Conservation (phyloP, 148 eudicot genomes). For the Arbutus unedo region DNA sequence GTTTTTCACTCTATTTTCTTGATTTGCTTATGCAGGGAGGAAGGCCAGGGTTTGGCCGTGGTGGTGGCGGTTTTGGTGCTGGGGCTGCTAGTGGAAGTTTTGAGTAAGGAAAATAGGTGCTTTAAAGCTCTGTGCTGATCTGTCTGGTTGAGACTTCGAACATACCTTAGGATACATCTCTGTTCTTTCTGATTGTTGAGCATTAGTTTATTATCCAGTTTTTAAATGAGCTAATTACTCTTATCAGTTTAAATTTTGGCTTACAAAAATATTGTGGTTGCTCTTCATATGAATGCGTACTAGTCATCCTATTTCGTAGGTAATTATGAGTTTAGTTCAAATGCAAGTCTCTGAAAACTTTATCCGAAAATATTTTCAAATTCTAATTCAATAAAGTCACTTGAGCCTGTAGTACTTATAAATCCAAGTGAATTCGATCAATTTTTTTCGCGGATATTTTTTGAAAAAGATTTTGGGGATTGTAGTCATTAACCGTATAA, state of each 20-base stretch:
- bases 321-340: neutral
- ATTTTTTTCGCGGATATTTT: no score
- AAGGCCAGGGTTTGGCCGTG: slow-evolving; percentile 67
- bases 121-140: neutral
- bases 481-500: no score
- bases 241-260: neutral
- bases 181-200: neutral
- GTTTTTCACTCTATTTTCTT: neutral
- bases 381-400: no score
- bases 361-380: no score
- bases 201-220: neutral
- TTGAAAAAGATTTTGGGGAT: no score
- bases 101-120: neutral
- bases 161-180: neutral
- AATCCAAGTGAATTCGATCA: no score
- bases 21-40: slow-evolving; percentile 46
- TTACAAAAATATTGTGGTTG: neutral
- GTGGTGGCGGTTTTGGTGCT: slow-evolving; percentile 57
- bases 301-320: neutral
- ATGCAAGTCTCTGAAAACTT: no score
- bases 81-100: slow-evolving; percentile 20
- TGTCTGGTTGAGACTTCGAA: neutral
- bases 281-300: neutral
- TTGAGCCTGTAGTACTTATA: no score
- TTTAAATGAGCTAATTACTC: neutral